Conservation (phyloP, 306 rosid species). For the Dryas alaskensis region DNA sequence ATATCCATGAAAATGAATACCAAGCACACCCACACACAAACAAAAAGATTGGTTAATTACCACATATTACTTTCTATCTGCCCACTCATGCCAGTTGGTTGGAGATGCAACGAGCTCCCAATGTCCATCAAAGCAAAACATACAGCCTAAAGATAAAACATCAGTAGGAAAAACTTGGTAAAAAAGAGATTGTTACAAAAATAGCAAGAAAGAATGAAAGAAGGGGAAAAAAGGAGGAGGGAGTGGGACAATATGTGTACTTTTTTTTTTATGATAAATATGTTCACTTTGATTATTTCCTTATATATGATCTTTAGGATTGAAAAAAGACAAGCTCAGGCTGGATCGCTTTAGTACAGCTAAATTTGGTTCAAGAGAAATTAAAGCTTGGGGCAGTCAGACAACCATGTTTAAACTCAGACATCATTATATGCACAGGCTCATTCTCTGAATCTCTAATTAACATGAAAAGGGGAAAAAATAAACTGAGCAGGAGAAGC, state of each 20-base stretch:
- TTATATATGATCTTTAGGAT: too few species aligned
- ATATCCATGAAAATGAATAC: slow-evolving; percentile 13
- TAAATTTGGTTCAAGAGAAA: neutral
- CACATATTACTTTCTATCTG: slow-evolving; percentile 55
- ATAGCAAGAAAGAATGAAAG: slow-evolving; percentile 1
- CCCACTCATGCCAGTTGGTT: slow-evolving; percentile 41
- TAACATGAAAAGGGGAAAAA: neutral
- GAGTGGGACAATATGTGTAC: neutral
- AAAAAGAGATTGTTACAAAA: neutral
- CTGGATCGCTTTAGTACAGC: neutral
- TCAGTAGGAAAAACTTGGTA: slow-evolving; percentile 8
- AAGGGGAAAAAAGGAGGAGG: neutral
- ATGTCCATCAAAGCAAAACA: slow-evolving; percentile 63
- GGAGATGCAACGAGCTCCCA: slow-evolving; percentile 45
- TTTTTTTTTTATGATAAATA: too few species aligned
- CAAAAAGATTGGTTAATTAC: slow-evolving; percentile 40
- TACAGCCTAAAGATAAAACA: slow-evolving; percentile 50
- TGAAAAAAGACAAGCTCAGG: too few species aligned
- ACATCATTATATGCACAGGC: neutral
- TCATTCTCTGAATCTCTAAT: neutral
- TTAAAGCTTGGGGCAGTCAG: neutral
- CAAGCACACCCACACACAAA: neutral
- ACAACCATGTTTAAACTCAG: neutral
- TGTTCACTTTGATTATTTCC: neutral
- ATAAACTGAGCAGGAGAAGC: too few species aligned